A percentile compares a stretch with the other conserved stretches of the same genome.
Evolutionary conservation across 2,329 filamentous ascomycete genomes (phyloP).

Genomic region (Pestalotiopsis sp.): DNA sequence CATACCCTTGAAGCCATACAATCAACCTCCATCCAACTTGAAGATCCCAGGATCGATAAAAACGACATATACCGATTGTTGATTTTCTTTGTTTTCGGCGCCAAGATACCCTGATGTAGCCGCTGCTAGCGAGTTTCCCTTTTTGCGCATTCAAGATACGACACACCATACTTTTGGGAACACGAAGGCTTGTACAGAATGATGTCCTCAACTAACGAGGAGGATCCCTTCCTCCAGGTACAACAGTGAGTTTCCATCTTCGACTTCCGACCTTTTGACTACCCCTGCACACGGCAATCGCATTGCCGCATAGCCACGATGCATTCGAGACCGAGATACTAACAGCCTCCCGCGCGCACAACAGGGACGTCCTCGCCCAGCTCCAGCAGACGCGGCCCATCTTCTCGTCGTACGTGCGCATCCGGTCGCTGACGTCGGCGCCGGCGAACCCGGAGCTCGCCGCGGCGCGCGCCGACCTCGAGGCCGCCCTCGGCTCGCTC

Average conservation of each 20-base stretch:
- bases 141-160: not conserved
- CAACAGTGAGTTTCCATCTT: conserved; percentile 57
- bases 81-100: not conserved
- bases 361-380: conserved; percentile 84
- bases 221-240: conserved; percentile 74
- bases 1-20: not conserved
- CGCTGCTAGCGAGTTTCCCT: not conserved
- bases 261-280: not conserved
- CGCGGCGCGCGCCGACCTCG: conserved; percentile 72
- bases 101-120: conserved; percentile 25
- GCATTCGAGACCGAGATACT: conserved; percentile 9
- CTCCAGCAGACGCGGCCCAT: conserved; percentile 81
- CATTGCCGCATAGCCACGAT: not conserved
- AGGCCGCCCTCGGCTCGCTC: conserved; percentile 65
- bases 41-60: not conserved
- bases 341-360: not conserved
- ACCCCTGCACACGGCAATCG: not conserved
- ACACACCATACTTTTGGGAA: not conserved
- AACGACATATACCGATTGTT: not conserved
- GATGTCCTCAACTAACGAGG: conserved; percentile 70
- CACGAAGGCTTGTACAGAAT: conserved; percentile 36
- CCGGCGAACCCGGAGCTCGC: conserved; percentile 81
- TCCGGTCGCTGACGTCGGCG: conserved; percentile 61
- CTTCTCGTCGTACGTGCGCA: conserved; percentile 93
- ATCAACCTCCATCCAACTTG: not conserved